Evolutionary conservation across 352 stramenopile genomes (phyloP).

Genomic region (Pythium rishiriense): DNA sequence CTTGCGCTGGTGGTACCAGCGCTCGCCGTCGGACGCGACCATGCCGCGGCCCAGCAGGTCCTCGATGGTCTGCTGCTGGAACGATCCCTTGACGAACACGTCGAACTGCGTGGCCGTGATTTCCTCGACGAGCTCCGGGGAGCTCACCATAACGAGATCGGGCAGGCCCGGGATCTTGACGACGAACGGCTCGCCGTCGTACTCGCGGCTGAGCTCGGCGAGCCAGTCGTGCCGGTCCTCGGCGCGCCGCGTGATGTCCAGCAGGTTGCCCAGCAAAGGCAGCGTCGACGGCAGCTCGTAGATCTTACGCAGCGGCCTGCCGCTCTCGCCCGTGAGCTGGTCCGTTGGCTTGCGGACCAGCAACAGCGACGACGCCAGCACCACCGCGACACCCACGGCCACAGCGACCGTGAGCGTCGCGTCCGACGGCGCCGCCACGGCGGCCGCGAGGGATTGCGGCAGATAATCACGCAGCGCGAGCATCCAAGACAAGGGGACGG

Average conservation of each 20-base stretch:
- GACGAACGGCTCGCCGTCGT: not conserved
- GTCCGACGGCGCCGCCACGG: not conserved
- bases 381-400: not conserved
- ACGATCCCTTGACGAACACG: not conserved
- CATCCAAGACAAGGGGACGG: not conserved
- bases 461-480: not conserved
- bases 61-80: not conserved
- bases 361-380: not conserved
- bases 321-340: not conserved
- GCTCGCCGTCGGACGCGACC: not conserved
- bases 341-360: not conserved
- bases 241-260: not conserved
- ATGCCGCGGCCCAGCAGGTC: not conserved
- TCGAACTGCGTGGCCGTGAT: not conserved
- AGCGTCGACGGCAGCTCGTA: not conserved
- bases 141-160: not conserved
- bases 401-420: not conserved
- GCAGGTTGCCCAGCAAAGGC: not conserved
- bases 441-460: not conserved
- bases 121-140: not conserved
- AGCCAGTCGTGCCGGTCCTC: not conserved
- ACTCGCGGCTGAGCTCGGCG: not conserved
- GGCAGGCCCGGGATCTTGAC: not conserved
- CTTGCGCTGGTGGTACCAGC: conserved; percentile 36
- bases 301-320: not conserved